Percentiles rank a stretch among this genome's conserved stretches.
These are phyloP conservation scores for Hydnomerulius pinastri DNA, from an alignment of 768 basidiomycete species.

Conservation along the genomic window DNA sequence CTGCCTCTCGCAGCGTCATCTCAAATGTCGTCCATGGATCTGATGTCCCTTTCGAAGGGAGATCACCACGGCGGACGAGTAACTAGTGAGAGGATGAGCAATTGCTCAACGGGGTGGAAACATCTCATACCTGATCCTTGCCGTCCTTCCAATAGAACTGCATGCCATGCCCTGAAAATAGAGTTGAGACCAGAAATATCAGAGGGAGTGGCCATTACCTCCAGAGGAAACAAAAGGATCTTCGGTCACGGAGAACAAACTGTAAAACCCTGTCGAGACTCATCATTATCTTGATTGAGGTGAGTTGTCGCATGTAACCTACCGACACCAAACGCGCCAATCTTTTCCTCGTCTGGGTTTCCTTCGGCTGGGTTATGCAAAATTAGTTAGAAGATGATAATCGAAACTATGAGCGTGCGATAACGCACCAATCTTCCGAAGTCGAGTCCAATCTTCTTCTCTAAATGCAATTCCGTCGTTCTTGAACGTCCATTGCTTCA, in stretches of 20 bases:
- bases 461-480: conserved; percentile 86
- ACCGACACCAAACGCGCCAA: conserved; percentile 91
- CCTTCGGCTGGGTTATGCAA: conserved; percentile 64
- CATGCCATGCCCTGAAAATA: conserved; percentile 77
- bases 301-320: conserved; percentile 17
- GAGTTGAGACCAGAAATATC: conserved; percentile 17
- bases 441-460: conserved; percentile 85
- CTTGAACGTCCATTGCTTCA: conserved; percentile 77
- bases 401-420: background rate
- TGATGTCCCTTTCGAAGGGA: conserved; percentile 43
- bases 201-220: conserved; percentile 39
- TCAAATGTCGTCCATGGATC: conserved; percentile 84
- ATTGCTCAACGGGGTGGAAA: background rate
- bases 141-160: conserved; percentile 95
- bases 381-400: background rate
- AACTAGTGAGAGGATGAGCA: conserved; percentile 46
- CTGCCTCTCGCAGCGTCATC: conserved; percentile 82
- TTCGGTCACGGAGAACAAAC: conserved; percentile 80
- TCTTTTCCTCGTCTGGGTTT: conserved; percentile 93
- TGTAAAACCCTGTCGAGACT: conserved; percentile 62
- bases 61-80: conserved; percentile 75
- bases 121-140: conserved; percentile 68
- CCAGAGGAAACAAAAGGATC: conserved; percentile 83
- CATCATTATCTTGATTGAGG: background rate
- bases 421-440: conserved; percentile 81